Evolutionary conservation across 2,329 filamentous ascomycete species (phyloP).

Genomic region (Orbilia blumenaviensis): DNA sequence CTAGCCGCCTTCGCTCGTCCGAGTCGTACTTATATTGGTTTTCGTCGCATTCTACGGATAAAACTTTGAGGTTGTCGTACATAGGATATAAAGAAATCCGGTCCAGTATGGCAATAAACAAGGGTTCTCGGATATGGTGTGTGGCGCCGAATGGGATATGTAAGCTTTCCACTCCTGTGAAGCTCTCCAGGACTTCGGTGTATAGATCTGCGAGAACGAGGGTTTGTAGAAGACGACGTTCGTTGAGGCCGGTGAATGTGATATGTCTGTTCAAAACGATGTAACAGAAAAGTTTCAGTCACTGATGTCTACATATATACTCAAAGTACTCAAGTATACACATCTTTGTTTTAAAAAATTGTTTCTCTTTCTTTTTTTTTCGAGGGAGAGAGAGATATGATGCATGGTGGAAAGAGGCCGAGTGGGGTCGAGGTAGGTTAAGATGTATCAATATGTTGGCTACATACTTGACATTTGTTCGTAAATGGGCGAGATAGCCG

Average conservation of each 20-base stretch:
- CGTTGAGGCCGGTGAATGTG: constrained; percentile 10
- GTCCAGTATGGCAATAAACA: constrained; percentile 8
- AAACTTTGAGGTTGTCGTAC: constrained; percentile 12
- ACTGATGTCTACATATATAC: constrained; percentile 11
- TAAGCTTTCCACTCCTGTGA: constrained; percentile 9
- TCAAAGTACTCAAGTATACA: constrained; percentile 1
- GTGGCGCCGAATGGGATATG: constrained; percentile 9
- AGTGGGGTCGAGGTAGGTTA: constrained; percentile 8
- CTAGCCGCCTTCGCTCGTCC: neutral
- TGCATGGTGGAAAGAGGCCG: neutral
- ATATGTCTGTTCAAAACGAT: constrained; percentile 10
- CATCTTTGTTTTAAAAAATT: neutral
- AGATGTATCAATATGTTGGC: neutral
- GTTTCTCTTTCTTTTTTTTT: too few relatives aligned
- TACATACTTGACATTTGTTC: constrained; percentile 31
- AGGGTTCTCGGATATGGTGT: constrained; percentile 2
- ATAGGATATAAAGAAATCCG: constrained; percentile 11
- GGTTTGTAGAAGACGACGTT: constrained; percentile 8
- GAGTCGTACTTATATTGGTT: constrained; percentile 15
- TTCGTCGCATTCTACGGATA: constrained; percentile 7
- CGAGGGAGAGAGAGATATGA: too few relatives aligned
- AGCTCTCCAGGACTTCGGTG: constrained; percentile 9
- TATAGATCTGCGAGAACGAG: constrained; percentile 12
- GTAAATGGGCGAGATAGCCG: constrained; percentile 16
- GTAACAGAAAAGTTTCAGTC: constrained; percentile 13